A percentile compares a stretch with the other conserved stretches of the same genome.
phyloP scores from a whole-genome alignment of 805 yeast species.

The Jamesozyma rosinii region DNA sequence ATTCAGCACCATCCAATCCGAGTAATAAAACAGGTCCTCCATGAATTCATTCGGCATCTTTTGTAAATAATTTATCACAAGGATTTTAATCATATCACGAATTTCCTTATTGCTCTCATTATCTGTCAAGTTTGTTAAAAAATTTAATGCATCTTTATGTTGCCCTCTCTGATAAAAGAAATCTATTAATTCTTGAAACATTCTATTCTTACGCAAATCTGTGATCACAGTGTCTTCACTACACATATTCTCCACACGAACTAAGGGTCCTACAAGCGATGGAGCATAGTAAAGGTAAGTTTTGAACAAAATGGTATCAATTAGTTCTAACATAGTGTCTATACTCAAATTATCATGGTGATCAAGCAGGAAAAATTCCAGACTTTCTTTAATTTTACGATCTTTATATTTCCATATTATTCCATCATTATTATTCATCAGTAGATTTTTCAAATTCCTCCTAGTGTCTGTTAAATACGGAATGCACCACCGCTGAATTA shows the following conservation, averaged over 20 bases:
- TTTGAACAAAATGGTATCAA: conserved; percentile 73
- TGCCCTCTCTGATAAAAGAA: conserved; percentile 56
- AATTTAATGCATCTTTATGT: conserved; percentile 59
- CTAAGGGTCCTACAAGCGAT: conserved; percentile 69
- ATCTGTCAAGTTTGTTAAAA: conserved; percentile 34
- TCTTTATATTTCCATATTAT: conserved; percentile 18
- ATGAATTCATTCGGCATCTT: conserved; percentile 42
- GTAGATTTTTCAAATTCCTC: conserved; percentile 33
- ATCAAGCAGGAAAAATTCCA: conserved; percentile 25
- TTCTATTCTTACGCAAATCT: conserved; percentile 39
- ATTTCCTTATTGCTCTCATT: conserved; percentile 4
- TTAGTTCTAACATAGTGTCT: conserved; percentile 35
- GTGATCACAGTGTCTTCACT: conserved; percentile 52
- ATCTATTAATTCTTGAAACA: conserved; percentile 63
- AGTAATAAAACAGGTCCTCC: conserved; percentile 47
- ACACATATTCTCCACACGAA: conserved; percentile 69
- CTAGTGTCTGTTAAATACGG: conserved; percentile 43
- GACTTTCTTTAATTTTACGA: conserved; percentile 15
- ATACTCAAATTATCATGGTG: conserved; percentile 25
- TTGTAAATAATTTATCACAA: conserved; percentile 45
- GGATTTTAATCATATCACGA: conserved; percentile 10
- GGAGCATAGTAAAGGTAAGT: conserved; percentile 65
- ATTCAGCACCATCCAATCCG: conserved; percentile 38
- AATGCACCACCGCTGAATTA: conserved; percentile 27
- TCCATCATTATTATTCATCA: conserved; percentile 6